Percentiles rank a stretch among this genome's conserved stretches.
phyloP scores from a whole-genome alignment of 208 protist genomes.

The Balamuthia mandrillaris region DNA sequence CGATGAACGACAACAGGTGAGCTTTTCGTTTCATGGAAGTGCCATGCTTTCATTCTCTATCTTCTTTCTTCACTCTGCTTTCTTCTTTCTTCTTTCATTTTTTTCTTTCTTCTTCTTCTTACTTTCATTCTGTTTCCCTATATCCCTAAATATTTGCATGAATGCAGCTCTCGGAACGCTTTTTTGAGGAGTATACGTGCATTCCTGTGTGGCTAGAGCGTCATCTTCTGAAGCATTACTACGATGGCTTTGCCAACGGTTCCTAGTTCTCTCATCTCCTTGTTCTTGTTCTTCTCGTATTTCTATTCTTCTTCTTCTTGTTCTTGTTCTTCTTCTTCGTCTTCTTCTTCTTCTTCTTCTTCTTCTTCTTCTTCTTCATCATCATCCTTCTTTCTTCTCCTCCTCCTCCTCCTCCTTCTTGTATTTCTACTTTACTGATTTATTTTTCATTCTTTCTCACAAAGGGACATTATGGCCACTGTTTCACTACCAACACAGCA shows the following conservation, averaged over 20 bases:
- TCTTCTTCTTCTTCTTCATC: not conserved
- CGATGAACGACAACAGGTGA: not conserved
- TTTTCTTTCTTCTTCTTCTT: not conserved
- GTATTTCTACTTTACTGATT: too few relatives aligned
- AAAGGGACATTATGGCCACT: slow-evolving; percentile 2
- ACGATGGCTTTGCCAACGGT: not conserved
- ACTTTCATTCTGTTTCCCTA: not conserved
- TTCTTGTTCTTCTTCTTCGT: not conserved
- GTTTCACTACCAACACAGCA: slow-evolving; percentile 9
- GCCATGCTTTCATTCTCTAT: not conserved
- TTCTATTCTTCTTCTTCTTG: not conserved
- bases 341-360: not conserved
- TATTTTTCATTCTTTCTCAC: too few relatives aligned
- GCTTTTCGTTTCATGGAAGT: not conserved
- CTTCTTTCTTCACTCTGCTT: not conserved
- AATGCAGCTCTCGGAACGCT: not conserved
- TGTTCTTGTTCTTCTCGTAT: not conserved
- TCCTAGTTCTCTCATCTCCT: not conserved
- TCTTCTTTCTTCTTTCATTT: not conserved
- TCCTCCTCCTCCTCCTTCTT: too few relatives aligned
- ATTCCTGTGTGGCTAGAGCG: slow-evolving; percentile 10
- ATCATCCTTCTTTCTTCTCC: not conserved
- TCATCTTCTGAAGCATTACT: not conserved
- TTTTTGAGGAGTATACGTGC: not conserved
- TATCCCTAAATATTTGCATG: too few relatives aligned